Base-by-base conservation (phyloP, 805 yeast genomes). In the Wickerhamomyces pijperi region DNA sequence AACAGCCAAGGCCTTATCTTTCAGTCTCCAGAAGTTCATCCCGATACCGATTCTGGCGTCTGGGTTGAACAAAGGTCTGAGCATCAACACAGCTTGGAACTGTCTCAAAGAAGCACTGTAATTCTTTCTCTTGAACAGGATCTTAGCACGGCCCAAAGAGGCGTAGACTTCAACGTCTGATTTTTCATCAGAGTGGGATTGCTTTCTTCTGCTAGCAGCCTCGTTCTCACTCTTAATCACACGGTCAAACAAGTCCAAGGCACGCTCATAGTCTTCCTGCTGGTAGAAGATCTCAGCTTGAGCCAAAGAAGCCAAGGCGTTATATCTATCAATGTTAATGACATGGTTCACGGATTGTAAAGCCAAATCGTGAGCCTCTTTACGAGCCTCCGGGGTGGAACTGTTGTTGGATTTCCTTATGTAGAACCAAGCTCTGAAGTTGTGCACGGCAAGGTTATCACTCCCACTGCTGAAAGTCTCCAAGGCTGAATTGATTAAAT, bases 21-120 rank as follows among this genome's bases (percentile, higher is more conserved):
- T 81, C 44, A 92, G 64, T 43, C 74, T 74, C 97, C 97, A 92
- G 55, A 79, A 90, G 59, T 97, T 88, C 46, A 92, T 64, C 28
- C 98, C 99, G 44, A 90, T 76, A 21, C 97, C 99, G 43, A 92
- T 72, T 59, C 99, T 70, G 16, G 97, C 94, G 61, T 90, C 97
- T 4, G 97, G 97, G 48, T 73, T 72, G 48, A 82, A 63, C 29
- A 81, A 56, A 2, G 97, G 97, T 45, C 86, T 79, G 37, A 78
- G 66, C 28, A 79, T 69, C 46, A 92, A 65, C 7, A 83, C 78
- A 46, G 81, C 82, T 65, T 92, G 99, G 60, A 84, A 92, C 25
- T 83, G 58, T 55, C 79, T 80, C 50, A 92, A 69, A 14, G 95
- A 87, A 5, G 72, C 76, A 19, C 70, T 57, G 58, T 78, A 87